Percentiles rank a stretch among this genome's conserved stretches.
These are phyloP conservation scores for Pythium brassicae DNA, from an alignment of 352 stramenopile species.

Conservation along the genomic window DNA sequence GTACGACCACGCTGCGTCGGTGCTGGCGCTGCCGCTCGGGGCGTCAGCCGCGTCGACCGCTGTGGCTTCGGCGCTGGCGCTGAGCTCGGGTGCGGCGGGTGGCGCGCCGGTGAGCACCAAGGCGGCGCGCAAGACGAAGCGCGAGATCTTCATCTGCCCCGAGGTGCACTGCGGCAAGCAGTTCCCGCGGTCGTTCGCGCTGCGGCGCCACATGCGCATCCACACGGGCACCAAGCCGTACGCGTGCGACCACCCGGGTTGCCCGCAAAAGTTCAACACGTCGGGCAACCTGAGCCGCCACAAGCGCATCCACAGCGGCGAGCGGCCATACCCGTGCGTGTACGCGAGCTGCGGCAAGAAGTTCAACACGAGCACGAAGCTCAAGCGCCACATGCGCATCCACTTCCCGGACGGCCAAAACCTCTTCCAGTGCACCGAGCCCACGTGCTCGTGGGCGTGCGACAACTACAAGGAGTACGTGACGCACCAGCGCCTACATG, in stretches of 20 bases:
- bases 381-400: constrained; percentile 86
- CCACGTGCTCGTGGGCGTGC: constrained; percentile 51
- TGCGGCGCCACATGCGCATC: constrained; percentile 81
- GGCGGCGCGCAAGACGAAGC: constrained; percentile 16
- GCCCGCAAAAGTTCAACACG: constrained; percentile 57
- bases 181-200: constrained; percentile 79
- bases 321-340: constrained; percentile 76
- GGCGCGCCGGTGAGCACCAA: neutral
- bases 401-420: constrained; percentile 79
- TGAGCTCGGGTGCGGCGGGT: neutral
- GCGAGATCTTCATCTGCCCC: constrained; percentile 50
- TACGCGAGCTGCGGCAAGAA: constrained; percentile 76
- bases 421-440: constrained; percentile 65
- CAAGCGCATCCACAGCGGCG: constrained; percentile 85
- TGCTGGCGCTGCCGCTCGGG: constrained; percentile 6
- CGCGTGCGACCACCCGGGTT: constrained; percentile 24
- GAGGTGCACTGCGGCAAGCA: constrained; percentile 82
- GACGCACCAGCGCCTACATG: constrained; percentile 24
- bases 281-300: constrained; percentile 84
- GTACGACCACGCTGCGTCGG: constrained; percentile 1
- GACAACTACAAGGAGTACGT: constrained; percentile 82
- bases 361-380: constrained; percentile 88
- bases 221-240: constrained; percentile 84
- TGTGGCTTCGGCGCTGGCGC: neutral
- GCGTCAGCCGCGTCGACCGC: neutral